Base-by-base conservation (phyloP, 1,284 basidiomycete genomes). In the Papiliotrema laurentii region DNA sequence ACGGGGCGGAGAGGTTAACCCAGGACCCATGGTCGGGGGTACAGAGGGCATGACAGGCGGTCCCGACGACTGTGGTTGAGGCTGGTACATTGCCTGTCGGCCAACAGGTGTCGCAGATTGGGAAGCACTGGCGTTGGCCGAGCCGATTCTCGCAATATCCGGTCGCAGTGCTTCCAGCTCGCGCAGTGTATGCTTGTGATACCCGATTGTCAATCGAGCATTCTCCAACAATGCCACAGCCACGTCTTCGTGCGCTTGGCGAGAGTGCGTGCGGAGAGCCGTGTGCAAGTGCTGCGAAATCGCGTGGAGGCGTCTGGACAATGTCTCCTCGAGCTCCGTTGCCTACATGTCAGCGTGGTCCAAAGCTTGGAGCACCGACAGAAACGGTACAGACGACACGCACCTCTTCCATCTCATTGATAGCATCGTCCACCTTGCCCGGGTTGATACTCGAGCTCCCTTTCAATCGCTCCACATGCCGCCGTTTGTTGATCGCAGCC, bases 351-450 rank as follows among this genome's bases (percentile, higher is more conserved):
- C 39, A 55, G 50, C 38, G 9, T 50, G 28, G 22, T 34, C 35
- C 26, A n/a, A n/a, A n/a, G n/a, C n/a, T n/a, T n/a, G n/a, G 34
- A 25, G 33, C 16, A 27, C 18, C 6, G 4, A 35, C 45, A 30
- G 16, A 45, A n/a, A 48, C 28, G 21, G 2, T 11, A 6, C 21
- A 26, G 34, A 6, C 21, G 5, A 16, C 35, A 62, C 74, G 52
- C 47, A 89, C 89, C 82, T 96, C 91, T 72, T 93, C 86, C 75
- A 96, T 83, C 53, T 97, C 92, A 66, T 89, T 87, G 40, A 97
- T 74, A 0, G 92, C 91, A 63, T 94, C 91, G 67, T 96, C 90
- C 4, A 94, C 93, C 50, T 83, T 84, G 50, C 88, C 83, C 11
- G 87, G 81, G 49, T 85, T 82, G 52, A 97, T 93, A 59, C 83